Conservation (phyloP, 2,329 filamentous ascomycete species). For the Escovopsis sp. region DNA sequence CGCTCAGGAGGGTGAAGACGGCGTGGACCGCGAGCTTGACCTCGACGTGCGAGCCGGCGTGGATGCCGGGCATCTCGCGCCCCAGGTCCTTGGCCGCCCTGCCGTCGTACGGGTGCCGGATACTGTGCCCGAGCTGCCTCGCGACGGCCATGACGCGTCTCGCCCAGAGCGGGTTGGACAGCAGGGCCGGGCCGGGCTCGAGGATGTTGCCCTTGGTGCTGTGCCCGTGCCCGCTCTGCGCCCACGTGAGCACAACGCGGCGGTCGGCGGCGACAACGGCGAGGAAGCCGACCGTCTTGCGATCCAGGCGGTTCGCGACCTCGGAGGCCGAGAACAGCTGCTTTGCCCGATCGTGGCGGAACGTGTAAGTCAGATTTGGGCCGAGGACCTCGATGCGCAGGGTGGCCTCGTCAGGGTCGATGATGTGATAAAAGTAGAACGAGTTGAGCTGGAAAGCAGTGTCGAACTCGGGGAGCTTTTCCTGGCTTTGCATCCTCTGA, state of each 20-base stretch:
- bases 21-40: slow-evolving; percentile 24
- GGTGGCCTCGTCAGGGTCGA: slow-evolving; percentile 11
- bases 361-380: slow-evolving; percentile 16
- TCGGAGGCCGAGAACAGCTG: background rate
- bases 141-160: slow-evolving; percentile 16
- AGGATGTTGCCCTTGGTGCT: slow-evolving; percentile 16
- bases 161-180: slow-evolving; percentile 19
- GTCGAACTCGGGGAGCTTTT: slow-evolving; percentile 9
- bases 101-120: slow-evolving; percentile 16
- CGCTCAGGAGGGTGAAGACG: slow-evolving; percentile 14
- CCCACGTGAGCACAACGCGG: slow-evolving; percentile 16
- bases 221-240: slow-evolving; percentile 20
- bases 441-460: slow-evolving; percentile 7
- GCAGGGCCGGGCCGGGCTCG: slow-evolving; percentile 9
- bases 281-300: slow-evolving; percentile 21
- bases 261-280: slow-evolving; percentile 8
- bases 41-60: slow-evolving; percentile 23
- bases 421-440: slow-evolving; percentile 19
- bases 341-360: slow-evolving; percentile 14
- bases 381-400: slow-evolving; percentile 19
- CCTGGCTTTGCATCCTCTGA: too few species aligned
- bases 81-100: background rate
- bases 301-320: slow-evolving; percentile 8
- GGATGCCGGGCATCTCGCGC: slow-evolving; percentile 11
- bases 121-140: slow-evolving; percentile 14